Base-by-base conservation (phyloP, 306 rosid species). In the Benincasa hispida region DNA sequence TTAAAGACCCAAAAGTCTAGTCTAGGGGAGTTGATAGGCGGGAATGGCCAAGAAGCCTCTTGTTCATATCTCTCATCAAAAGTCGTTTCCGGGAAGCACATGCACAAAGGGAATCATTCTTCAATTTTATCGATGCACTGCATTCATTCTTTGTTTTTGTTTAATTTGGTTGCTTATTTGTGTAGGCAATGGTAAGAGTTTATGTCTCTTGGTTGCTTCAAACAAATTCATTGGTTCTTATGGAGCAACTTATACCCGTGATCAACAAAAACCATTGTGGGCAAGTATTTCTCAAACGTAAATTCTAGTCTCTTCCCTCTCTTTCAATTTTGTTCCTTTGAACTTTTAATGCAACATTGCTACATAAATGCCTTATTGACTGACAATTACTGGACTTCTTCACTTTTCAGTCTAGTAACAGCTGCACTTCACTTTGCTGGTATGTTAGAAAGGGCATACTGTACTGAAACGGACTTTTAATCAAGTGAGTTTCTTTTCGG, bases 381-480 rank as follows among this genome's bases (percentile, higher is more conserved):
- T 55, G 72, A 77, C n/a, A 17, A 59, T 22, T 34, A 5, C 47
- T 48, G 76, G 19, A 61, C 79, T 17, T 70, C 47, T 80, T 77
- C 5, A 14, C 78, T 80, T 66, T 51, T 62, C 87, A 90, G 99
- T 86, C 91, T 94, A 54, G 99, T 96, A 42, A 86, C 99, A 0
- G 99, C 99, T 70, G 87, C 98, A 27, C 98, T 94, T 79, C 87
- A 90, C 79, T 66, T 87, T 22, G 86, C 83, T 68, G 91, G 93
- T 53, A 89, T 85, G 78, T 84, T 94, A 84, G 89, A 87, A 85
- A 89, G 90, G 86, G 97, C 99, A n/a, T 94, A 90, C 72, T 94
- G 99, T 87, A 94, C 99, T 3, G 99, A 95, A 86, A 90, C 98
- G 39, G 98, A n/a, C 99, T 28, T 95, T 89, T 76, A 95, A 88